These are phyloP conservation scores for Brasilioporus rufonigricans DNA, from an alignment of 768 basidiomycete species.

Conservation along the genomic window DNA sequence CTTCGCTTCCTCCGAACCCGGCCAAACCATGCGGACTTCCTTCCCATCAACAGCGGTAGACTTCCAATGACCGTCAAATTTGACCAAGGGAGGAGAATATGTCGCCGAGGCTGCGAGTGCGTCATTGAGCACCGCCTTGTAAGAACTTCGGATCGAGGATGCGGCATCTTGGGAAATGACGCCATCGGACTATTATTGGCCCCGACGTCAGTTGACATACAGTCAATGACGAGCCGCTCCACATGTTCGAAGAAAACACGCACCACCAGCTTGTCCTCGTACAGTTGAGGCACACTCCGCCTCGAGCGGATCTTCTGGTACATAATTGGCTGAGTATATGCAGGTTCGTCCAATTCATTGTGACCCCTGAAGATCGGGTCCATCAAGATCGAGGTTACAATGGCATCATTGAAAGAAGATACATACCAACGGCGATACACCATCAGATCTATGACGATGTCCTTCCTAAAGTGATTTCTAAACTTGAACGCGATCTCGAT, in stretches of 20 bases:
- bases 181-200: constrained; percentile 19
- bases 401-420: not conserved
- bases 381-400: not conserved
- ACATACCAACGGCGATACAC: constrained; percentile 81
- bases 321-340: constrained; percentile 88
- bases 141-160: constrained; percentile 47
- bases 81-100: constrained; percentile 50
- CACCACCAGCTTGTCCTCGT: constrained; percentile 77
- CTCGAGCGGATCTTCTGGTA: constrained; percentile 82
- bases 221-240: not conserved
- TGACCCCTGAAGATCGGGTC: constrained; percentile 57
- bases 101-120: constrained; percentile 51
- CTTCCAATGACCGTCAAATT: constrained; percentile 68
- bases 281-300: constrained; percentile 74
- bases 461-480: constrained; percentile 84
- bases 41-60: constrained; percentile 11
- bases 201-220: not conserved
- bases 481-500: constrained; percentile 89
- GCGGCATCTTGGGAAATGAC: constrained; percentile 53
- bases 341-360: constrained; percentile 85
- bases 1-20: constrained; percentile 51
- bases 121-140: constrained; percentile 63
- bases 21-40: constrained; percentile 46
- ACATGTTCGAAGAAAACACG: constrained; percentile 23
- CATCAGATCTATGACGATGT: constrained; percentile 85